Conservation (phyloP, 768 basidiomycete genomes). For the Kwoniella sp. region DNA sequence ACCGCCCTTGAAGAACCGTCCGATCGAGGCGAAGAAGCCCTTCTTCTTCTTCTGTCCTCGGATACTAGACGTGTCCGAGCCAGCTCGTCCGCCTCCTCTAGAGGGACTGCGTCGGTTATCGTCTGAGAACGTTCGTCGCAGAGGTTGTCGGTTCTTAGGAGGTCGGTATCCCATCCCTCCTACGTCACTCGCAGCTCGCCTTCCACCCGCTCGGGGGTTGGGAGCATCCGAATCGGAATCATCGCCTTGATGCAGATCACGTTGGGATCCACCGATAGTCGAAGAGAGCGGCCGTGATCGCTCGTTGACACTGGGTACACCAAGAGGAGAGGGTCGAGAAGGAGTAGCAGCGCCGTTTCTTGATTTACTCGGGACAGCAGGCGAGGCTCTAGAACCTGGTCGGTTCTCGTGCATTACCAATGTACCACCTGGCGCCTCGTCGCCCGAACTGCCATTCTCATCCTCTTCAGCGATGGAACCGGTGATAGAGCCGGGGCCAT, state of each 20-base stretch:
- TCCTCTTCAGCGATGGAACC: slow-evolving; percentile 55
- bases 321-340: slow-evolving; percentile 36
- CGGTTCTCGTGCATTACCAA: slow-evolving; percentile 54
- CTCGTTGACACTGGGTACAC: slow-evolving; percentile 43
- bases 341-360: slow-evolving; percentile 12
- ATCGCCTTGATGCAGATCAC: slow-evolving; percentile 7
- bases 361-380: not conserved
- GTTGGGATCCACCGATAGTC: slow-evolving; percentile 18
- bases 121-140: slow-evolving; percentile 47
- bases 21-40: slow-evolving; percentile 51
- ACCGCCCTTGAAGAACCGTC: slow-evolving; percentile 47
- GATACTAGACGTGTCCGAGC: slow-evolving; percentile 47
- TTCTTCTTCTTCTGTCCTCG: slow-evolving; percentile 43
- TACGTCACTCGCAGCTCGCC: slow-evolving; percentile 51
- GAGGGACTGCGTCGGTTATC: slow-evolving; percentile 23
- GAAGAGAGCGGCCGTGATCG: slow-evolving; percentile 34
- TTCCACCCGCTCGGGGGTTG: slow-evolving; percentile 32
- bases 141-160: slow-evolving; percentile 34
- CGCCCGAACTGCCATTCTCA: slow-evolving; percentile 51
- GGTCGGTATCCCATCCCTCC: slow-evolving; percentile 47
- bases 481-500: slow-evolving; percentile 45
- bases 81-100: slow-evolving; percentile 1
- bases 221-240: slow-evolving; percentile 25
- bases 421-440: slow-evolving; percentile 37
- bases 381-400: slow-evolving; percentile 27